These are phyloP conservation scores for Colletotrichum lindemuthianum DNA, from an alignment of 2,329 filamentous ascomycete species.

Conservation along the genomic window DNA sequence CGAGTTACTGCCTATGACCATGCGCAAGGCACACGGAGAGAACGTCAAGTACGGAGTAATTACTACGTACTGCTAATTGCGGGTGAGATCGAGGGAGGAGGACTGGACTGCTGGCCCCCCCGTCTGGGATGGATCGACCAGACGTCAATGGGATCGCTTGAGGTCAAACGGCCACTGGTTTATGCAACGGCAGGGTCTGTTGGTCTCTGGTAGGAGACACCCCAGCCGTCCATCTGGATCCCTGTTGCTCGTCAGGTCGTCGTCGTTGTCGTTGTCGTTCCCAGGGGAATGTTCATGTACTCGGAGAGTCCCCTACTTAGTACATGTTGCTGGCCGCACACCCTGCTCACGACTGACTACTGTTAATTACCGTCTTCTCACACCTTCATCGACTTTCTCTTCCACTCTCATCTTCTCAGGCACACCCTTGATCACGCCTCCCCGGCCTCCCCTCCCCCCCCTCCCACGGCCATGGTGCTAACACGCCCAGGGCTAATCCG, in stretches of 20 bases:
- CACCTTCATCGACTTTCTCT: slow-evolving; percentile 37
- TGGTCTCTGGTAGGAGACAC: slow-evolving; percentile 29
- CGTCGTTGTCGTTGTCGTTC: slow-evolving; percentile 16
- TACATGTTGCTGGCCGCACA: slow-evolving; percentile 38
- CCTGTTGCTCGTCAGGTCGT: slow-evolving; percentile 22
- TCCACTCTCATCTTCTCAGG: slow-evolving; percentile 3
- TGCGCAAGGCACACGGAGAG: no score
- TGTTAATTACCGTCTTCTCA: slow-evolving; percentile 10
- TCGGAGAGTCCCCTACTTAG: slow-evolving; percentile 31
- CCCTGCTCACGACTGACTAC: slow-evolving; percentile 24
- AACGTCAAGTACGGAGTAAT: no score
- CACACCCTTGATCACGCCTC: slow-evolving; percentile 22
- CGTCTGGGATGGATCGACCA: slow-evolving; percentile 39
- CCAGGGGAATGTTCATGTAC: slow-evolving; percentile 31
- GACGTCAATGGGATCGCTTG: slow-evolving; percentile 48
- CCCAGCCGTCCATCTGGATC: slow-evolving; percentile 34
- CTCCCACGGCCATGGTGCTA: slow-evolving; percentile 33
- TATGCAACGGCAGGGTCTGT: slow-evolving; percentile 37
- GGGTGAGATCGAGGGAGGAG: slow-evolving; percentile 44
- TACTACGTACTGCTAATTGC: slow-evolving; percentile 33
- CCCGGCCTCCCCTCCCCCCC: slow-evolving; percentile 16
- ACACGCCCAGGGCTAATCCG: slow-evolving; percentile 26
- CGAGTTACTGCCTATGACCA: no score
- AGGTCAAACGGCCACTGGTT: slow-evolving; percentile 52
- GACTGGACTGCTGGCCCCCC: slow-evolving; percentile 36